These are phyloP conservation scores for Boletellus dicymbophilus DNA, from an alignment of 1,284 basidiomycete genomes.

Conservation along the genomic window DNA sequence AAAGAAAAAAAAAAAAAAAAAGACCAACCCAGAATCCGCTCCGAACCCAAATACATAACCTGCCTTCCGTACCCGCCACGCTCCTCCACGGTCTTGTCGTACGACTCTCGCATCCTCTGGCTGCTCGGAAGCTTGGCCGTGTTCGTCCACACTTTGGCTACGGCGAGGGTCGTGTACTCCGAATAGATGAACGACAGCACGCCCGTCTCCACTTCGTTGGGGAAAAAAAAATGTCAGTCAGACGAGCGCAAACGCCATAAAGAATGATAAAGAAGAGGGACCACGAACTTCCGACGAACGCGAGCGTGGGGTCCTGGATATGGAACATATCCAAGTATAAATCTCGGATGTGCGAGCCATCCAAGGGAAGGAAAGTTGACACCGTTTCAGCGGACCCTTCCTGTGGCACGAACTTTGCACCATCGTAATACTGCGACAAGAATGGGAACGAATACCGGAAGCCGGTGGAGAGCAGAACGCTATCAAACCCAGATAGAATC, in stretches of 20 bases:
- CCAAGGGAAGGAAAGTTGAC: conserved; percentile 9
- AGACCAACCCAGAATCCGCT: neutral
- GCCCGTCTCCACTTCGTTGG: neutral
- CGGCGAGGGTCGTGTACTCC: conserved; percentile 9
- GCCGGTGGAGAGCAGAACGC: conserved; percentile 10
- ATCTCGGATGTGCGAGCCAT: conserved; percentile 16
- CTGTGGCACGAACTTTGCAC: conserved; percentile 1
- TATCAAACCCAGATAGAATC: conserved; percentile 16
- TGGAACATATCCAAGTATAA: conserved; percentile 20
- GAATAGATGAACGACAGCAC: neutral
- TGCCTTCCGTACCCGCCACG: conserved; percentile 17
- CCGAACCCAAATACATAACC: neutral
- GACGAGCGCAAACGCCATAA: too few species aligned
- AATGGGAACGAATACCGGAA: conserved; percentile 16
- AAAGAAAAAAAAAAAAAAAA: neutral
- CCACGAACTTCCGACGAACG: conserved; percentile 13
- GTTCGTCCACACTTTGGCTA: conserved; percentile 22
- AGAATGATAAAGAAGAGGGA: too few species aligned
- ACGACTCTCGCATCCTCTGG: conserved; percentile 2
- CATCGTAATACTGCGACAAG: conserved; percentile 17
- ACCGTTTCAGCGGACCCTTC: neutral
- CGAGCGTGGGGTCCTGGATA: conserved; percentile 17
- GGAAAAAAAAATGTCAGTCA: neutral
- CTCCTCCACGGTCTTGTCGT: neutral
- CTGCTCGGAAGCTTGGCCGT: conserved; percentile 12